Base-by-base conservation (phyloP, 2,329 filamentous ascomycete genomes). In the Cercospora canescens region DNA sequence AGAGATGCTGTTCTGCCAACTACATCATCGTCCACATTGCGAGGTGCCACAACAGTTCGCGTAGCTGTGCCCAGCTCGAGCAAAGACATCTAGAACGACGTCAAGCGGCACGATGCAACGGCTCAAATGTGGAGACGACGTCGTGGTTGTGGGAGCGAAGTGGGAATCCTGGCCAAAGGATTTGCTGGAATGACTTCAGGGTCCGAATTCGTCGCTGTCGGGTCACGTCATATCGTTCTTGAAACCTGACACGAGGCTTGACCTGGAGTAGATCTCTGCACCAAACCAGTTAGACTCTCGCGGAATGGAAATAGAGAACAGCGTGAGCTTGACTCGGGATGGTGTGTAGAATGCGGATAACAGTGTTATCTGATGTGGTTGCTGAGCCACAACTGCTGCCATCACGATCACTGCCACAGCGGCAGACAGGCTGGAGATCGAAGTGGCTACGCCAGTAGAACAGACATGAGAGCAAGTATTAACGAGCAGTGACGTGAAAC, bases 101-200 rank as follows among this genome's bases (percentile, higher is more conserved):
- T 61, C 59, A 61, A 35, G 3, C 45, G 5, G 14, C 32, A 37
- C 41, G 48, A 24, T 32, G 30, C 60, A 26, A n/a, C 16, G 18
- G 26, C 9, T 30, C 21, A 6, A 62, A 34, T 34, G 60, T 62
- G 45, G 60, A 55, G 48, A 61, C 16, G 6, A 7, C 24, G 9
- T 62, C 21, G 45, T 35, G 26, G 50, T 55, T 56, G 32, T 32
- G 60, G 35, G 14, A 14, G 30, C 6, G 60, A 62, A 62, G 18
- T 62, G 55, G 60, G 48, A 54, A 62, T 62, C 60, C 60, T 41
- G 60, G 60, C 30, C 48, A 62, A 55, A 55, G 45, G 34, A 62
- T 54, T 62, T 28, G 48, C 21, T 26, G 52, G n/a, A 32, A 56
- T n/a, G 30, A 32, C 18, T 14, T 56, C 52, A 56, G 52, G 52